Evolutionary conservation across 2,329 filamentous ascomycete species (phyloP).

Genomic region (Fusarium sambucinum): DNA sequence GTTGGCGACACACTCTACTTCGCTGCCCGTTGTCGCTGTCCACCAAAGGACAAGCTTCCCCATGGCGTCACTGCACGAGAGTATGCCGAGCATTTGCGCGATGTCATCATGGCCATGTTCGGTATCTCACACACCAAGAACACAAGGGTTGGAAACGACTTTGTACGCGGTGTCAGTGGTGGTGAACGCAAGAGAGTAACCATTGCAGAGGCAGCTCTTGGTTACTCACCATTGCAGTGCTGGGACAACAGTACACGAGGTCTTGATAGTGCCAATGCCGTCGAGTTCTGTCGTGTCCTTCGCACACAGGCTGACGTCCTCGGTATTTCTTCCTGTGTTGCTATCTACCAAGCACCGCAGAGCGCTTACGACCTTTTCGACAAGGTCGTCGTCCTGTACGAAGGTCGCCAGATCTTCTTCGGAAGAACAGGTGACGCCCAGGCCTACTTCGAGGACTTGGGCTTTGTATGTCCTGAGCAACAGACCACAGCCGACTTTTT

Average conservation of each 20-base stretch:
- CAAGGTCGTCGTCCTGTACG: constrained; percentile 75
- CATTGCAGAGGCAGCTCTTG: constrained; percentile 51
- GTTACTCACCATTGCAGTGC: constrained; percentile 66
- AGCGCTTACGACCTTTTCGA: constrained; percentile 65
- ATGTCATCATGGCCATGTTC: constrained; percentile 77
- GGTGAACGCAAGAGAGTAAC: constrained; percentile 62
- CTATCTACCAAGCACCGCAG: constrained; percentile 72
- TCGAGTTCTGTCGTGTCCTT: constrained; percentile 74
- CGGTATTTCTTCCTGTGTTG: constrained; percentile 68
- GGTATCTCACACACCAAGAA: constrained; percentile 76
- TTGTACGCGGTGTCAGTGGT: constrained; percentile 66
- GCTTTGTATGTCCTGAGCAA: constrained; percentile 66
- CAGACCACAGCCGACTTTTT: constrained; percentile 79
- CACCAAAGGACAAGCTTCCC: constrained; percentile 63
- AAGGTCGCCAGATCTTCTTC: constrained; percentile 72
- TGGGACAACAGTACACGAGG: constrained; percentile 78
- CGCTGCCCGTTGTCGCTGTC: constrained; percentile 74
- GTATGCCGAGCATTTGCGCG: constrained; percentile 71
- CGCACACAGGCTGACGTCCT: constrained; percentile 70
- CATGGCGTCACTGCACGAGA: constrained; percentile 62
- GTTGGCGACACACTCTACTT: constrained; percentile 82
- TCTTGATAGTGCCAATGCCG: constrained; percentile 72
- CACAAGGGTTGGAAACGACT: constrained; percentile 77
- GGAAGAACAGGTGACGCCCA: constrained; percentile 41
- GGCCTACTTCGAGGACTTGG: constrained; percentile 52